These are phyloP conservation scores for Backusella westeae DNA, from an alignment of 192 early-diverging fungal species.

Conservation along the genomic window DNA sequence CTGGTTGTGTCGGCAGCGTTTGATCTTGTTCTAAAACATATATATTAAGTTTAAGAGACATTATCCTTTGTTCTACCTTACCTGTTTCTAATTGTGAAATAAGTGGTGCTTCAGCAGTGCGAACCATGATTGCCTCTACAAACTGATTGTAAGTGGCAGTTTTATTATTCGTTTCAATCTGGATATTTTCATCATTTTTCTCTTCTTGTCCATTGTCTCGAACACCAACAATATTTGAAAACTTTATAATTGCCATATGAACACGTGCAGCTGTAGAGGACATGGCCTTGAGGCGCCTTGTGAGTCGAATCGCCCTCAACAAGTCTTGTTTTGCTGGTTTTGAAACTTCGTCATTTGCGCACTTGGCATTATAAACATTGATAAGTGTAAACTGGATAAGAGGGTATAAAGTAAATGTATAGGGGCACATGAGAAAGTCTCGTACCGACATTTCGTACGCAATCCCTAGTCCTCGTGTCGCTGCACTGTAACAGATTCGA, in stretches of 20 bases:
- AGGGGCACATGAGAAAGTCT: slow-evolving; percentile 11
- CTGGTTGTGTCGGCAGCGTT: not conserved
- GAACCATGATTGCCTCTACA: not conserved
- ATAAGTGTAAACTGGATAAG: slow-evolving; percentile 3
- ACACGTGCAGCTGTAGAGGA: not conserved
- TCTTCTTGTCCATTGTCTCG: not conserved
- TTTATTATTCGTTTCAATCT: not conserved
- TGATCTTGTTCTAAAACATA: not conserved
- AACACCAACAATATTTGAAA: not conserved
- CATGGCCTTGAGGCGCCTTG: not conserved
- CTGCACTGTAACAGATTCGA: not conserved
- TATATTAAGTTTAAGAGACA: not conserved
- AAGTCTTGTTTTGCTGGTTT: not conserved
- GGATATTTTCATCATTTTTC: not conserved
- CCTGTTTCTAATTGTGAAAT: not conserved
- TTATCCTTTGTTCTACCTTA: not conserved
- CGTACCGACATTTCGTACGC: not conserved
- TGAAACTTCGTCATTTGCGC: not conserved
- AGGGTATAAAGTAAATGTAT: slow-evolving; percentile 1
- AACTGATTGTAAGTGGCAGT: not conserved
- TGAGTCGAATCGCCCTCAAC: not conserved
- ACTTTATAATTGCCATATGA: not conserved
- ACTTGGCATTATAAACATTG: not conserved
- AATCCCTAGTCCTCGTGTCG: not conserved
- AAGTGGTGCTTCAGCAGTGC: not conserved